Percentiles rank a stretch among this genome's conserved stretches.
These are phyloP conservation scores for Penicillium oxalicum DNA, from an alignment of 2,329 filamentous ascomycete genomes.

Conservation along the genomic window DNA sequence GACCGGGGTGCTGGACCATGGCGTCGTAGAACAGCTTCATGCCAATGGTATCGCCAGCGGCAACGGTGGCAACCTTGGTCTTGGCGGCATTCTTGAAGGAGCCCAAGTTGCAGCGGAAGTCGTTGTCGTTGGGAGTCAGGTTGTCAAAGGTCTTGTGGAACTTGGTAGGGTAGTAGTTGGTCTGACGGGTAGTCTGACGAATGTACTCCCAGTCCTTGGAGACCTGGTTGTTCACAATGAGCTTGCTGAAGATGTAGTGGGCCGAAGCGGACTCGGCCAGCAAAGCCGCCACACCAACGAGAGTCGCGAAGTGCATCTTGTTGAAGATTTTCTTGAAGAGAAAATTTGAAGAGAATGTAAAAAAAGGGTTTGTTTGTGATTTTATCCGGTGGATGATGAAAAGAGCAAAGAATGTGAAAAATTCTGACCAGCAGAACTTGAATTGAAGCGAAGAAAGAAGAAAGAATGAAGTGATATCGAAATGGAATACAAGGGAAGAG, in stretches of 20 bases:
- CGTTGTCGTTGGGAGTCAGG: slow-evolving; percentile 12
- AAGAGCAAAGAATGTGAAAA: neutral
- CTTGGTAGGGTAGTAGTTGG: slow-evolving; percentile 16
- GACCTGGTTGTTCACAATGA: slow-evolving; percentile 9
- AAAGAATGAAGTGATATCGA: too few species aligned
- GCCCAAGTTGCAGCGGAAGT: slow-evolving; percentile 18
- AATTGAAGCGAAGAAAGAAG: too few species aligned
- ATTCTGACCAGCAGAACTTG: too few species aligned
- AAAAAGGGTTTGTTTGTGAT: neutral
- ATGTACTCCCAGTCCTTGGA: slow-evolving; percentile 15
- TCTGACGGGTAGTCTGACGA: slow-evolving; percentile 10
- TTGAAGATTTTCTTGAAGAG: neutral
- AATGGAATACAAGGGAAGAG: too few species aligned
- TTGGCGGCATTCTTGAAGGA: slow-evolving; percentile 13
- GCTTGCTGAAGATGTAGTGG: slow-evolving; percentile 17
- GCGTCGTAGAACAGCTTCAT: slow-evolving; percentile 13
- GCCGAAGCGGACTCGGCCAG: slow-evolving; percentile 8
- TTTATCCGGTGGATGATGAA: neutral
- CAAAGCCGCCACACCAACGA: slow-evolving; percentile 4
- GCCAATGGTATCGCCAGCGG: slow-evolving; percentile 13
- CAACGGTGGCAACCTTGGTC: slow-evolving; percentile 14
- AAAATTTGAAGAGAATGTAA: neutral
- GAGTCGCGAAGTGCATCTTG: slow-evolving; percentile 8
- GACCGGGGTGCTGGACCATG: slow-evolving; percentile 13
- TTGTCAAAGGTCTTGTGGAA: slow-evolving; percentile 11